These are phyloP conservation scores for Wickerhamomyces sydowiorum DNA, from an alignment of 805 yeast species.

Conservation along the genomic window DNA sequence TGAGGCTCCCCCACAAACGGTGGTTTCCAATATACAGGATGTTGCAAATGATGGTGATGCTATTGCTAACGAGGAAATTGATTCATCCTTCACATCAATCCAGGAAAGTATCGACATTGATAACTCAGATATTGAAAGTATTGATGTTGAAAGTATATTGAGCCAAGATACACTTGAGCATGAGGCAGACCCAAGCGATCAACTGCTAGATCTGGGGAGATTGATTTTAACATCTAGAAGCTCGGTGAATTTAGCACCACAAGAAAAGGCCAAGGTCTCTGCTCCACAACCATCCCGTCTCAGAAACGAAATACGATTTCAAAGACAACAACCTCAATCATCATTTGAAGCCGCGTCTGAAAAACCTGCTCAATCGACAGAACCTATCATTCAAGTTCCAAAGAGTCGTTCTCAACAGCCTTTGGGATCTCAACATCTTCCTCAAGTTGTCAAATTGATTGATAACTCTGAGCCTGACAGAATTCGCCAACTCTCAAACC, in stretches of 20 bases:
- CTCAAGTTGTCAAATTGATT: not conserved
- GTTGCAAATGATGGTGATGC: not conserved
- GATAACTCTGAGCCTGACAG: slow-evolving; percentile 14
- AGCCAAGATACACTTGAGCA: not conserved
- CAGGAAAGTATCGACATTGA: slow-evolving; percentile 1
- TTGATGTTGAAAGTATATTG: not conserved
- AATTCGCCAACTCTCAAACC: slow-evolving; percentile 7
- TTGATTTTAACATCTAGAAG: slow-evolving; percentile 12
- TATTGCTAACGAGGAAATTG: not conserved
- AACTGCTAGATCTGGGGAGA: slow-evolving; percentile 14
- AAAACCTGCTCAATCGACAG: not conserved
- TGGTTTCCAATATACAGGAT: no score
- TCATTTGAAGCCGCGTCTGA: no score
- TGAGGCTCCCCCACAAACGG: no score
- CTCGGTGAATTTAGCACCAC: not conserved
- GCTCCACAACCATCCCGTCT: not conserved
- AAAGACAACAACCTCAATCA: no score
- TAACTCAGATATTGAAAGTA: slow-evolving; percentile 6
- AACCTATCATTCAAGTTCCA: no score
- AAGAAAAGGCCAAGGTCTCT: not conserved
- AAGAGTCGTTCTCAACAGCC: not conserved
- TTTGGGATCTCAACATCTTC: not conserved
- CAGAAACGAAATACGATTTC: not conserved
- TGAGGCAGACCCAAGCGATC: slow-evolving; percentile 7
- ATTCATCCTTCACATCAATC: not conserved